Percentiles rank a stretch among this genome's conserved stretches.
Evolutionary conservation across 2,329 filamentous ascomycete genomes (phyloP).

Genomic region (Microcera coccophila): DNA sequence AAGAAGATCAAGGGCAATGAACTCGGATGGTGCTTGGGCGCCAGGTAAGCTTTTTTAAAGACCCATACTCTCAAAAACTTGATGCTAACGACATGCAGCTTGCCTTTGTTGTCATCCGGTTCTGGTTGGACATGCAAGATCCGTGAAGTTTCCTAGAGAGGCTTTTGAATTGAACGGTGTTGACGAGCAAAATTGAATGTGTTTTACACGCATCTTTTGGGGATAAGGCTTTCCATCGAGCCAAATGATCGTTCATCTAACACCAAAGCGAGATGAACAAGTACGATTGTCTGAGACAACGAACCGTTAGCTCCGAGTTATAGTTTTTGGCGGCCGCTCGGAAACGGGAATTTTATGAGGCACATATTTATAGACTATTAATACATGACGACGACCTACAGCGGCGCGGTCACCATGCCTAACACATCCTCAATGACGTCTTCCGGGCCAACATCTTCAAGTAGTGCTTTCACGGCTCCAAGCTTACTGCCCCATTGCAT

Average conservation of each 20-base stretch:
- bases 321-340: conserved; percentile 14
- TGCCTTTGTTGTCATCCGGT: conserved; percentile 74
- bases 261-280: conserved; percentile 9
- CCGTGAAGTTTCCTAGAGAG: conserved; percentile 61
- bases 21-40: conserved; percentile 94
- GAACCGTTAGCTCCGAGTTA: conserved; percentile 17
- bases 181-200: conserved; percentile 8
- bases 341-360: conserved; percentile 20
- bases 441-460: conserved; percentile 60
- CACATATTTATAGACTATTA: conserved; percentile 29
- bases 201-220: too few species aligned
- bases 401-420: conserved; percentile 52
- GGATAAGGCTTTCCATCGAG: too few species aligned
- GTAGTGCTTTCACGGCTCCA: conserved; percentile 60
- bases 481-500: conserved; percentile 88
- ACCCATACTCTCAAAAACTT: neutral
- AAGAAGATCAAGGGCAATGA: conserved; percentile 99
- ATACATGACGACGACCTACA: conserved; percentile 25
- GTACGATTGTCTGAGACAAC: conserved; percentile 13
- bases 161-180: conserved; percentile 10
- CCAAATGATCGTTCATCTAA: too few species aligned
- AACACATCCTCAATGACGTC: conserved; percentile 64
- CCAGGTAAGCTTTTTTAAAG: conserved; percentile 63
- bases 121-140: conserved; percentile 91
- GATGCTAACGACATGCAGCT: conserved; percentile 46